Base-by-base conservation (phyloP, 345 rosid genomes). In the Tarenaya hassleriana region DNA sequence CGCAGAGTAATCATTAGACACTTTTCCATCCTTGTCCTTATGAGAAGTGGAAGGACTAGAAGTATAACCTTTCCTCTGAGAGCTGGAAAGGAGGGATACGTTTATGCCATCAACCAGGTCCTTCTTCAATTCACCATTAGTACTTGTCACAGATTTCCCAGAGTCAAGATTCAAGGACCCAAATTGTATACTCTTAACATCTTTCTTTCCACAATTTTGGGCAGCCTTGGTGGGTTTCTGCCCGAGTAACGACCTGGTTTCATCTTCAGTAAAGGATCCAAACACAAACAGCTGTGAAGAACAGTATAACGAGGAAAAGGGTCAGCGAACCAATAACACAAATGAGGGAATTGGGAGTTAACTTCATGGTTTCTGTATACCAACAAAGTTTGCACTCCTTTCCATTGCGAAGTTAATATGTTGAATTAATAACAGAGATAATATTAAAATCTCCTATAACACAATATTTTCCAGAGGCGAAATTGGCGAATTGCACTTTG, bases 201-300 rank as follows among this genome's bases (percentile, higher is more conserved):
- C 58, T 55, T 77, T 79, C 0, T 58, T 55, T 59, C 70, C 76
- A 54, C 67, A 68, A 54, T 40, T 76, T 32, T 50, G 81, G 67
- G 74, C 20, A 19, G 79, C 45, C 49, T 54, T 66, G 16, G 12
- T 35, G 29, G 66, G 61, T 34, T 56, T 69, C 45, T 63, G 74
- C 45, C 46, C 63, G 63, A 76, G 72, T 68, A 67, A 74, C 40
- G 77, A 79, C 62, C 58, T 81, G 38, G 91, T 85, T 63, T 88
- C 97, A 16, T 92, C 86, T 73, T 88, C 95, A 15, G 91, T 81
- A 68, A 92, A 92, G 19, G 97, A 92, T 20, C 97, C 97, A 69
- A 92, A 92, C 53, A 88, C 40, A 35, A 88, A 24, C 18, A 81
- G 50, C 83, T 87, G 76, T 60, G 33, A 46, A 17, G 46, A 67